phyloP scores from a whole-genome alignment of 306 rosid species.

The Oxytropis ochrocephala region DNA sequence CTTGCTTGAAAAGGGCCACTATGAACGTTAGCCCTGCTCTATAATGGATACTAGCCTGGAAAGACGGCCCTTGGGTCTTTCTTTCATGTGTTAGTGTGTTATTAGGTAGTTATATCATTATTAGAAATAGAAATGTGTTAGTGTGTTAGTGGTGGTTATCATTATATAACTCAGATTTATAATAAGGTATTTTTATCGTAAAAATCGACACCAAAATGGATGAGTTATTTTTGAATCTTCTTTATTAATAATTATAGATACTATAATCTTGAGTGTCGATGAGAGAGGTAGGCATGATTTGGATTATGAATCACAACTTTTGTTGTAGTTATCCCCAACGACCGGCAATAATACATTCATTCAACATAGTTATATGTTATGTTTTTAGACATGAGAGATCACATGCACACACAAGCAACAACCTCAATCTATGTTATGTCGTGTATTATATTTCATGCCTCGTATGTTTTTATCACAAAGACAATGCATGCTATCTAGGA shows the following conservation, averaged over 20 bases:
- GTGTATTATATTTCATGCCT: background rate
- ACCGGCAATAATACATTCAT: slow-evolving; percentile 28
- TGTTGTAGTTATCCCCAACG: slow-evolving; percentile 1
- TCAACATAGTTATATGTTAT: background rate
- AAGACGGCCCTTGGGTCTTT: too few species aligned
- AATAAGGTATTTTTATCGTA: too few species aligned
- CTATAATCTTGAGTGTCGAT: slow-evolving; percentile 10
- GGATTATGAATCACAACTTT: slow-evolving; percentile 9
- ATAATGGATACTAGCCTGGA: slow-evolving; percentile 2
- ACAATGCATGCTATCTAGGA: background rate
- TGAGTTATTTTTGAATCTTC: too few species aligned
- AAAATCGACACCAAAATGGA: too few species aligned
- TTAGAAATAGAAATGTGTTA: too few species aligned
- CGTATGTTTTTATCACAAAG: background rate
- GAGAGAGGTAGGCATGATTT: slow-evolving; percentile 19
- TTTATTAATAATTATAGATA: too few species aligned
- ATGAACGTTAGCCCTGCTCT: background rate
- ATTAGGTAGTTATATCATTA: too few species aligned
- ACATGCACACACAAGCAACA: background rate
- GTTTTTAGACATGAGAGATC: background rate
- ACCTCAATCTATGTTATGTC: background rate
- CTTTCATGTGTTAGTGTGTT: too few species aligned
- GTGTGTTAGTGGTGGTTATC: too few species aligned
- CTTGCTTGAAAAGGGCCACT: background rate
- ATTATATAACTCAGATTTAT: too few species aligned